Conservation (phyloP, 2,329 filamentous ascomycete species). For the Fusarium phyllophilum region DNA sequence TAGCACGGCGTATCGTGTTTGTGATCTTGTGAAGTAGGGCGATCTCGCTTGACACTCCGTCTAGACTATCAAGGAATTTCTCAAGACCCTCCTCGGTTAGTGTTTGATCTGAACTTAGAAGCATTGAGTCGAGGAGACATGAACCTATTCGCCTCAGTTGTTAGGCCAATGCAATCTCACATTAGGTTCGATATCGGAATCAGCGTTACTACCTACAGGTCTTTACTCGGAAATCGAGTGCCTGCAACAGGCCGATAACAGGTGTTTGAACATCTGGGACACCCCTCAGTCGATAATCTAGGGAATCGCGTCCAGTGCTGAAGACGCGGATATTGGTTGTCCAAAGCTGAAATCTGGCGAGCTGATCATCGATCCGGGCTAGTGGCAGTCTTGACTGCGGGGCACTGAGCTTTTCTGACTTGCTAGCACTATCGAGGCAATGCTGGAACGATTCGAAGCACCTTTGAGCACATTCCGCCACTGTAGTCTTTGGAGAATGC, state of each 20-base stretch:
- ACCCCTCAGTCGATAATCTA: accelerated
- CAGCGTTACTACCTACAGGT: accelerated
- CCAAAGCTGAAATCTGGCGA: not conserved
- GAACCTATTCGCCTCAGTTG: not conserved
- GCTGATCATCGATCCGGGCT: not conserved
- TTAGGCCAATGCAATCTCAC: no score
- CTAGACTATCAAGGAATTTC: not conserved
- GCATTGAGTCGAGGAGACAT: accelerated
- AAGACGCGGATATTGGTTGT: not conserved
- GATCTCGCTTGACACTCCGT: not conserved
- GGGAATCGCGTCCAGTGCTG: accelerated
- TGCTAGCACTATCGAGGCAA: not conserved
- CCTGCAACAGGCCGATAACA: not conserved
- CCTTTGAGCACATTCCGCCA: accelerated
- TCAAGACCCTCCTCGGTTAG: no score
- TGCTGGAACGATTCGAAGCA: accelerated
- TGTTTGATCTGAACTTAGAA: accelerated
- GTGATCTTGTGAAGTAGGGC: not conserved
- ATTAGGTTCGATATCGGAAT: no score
- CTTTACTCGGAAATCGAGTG: accelerated
- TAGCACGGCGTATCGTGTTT: not conserved
- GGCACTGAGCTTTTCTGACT: accelerated
- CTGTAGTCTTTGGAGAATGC: accelerated
- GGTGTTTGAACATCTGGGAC: accelerated
- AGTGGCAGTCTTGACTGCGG: accelerated